Conservation (phyloP, 2,329 filamentous ascomycete species). For the Talaromyces sp. region DNA sequence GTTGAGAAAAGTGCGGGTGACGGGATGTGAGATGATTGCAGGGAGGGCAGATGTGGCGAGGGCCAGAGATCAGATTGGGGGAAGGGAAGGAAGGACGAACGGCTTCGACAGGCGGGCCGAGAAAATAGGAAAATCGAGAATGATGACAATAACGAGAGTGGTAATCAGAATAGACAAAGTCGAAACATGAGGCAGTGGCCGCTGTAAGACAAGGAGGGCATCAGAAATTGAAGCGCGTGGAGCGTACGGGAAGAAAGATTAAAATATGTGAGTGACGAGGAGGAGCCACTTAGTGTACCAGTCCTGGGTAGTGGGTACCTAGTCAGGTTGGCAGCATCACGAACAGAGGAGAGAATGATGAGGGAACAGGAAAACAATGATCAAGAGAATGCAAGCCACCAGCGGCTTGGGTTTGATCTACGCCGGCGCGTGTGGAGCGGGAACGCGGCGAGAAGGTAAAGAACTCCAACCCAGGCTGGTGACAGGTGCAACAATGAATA, state of each 20-base stretch:
- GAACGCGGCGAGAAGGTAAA: constrained; percentile 17
- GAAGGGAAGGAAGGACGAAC: constrained; percentile 21
- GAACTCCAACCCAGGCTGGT: neutral
- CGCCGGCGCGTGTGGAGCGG: constrained; percentile 21
- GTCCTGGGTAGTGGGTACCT: neutral
- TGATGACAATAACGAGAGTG: neutral
- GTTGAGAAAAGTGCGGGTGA: constrained; percentile 3
- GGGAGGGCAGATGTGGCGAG: constrained; percentile 16
- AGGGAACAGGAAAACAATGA: neutral
- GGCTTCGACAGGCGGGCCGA: neutral
- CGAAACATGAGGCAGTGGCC: constrained; percentile 15
- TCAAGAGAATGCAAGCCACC: constrained; percentile 12
- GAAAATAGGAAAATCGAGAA: neutral
- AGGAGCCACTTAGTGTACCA: constrained; percentile 12
- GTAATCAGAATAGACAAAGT: constrained; percentile 3
- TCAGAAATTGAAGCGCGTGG: constrained; percentile 7
- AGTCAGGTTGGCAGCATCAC: constrained; percentile 1
- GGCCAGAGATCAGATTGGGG: constrained; percentile 20
- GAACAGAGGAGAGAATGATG: neutral
- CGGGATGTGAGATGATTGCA: neutral
- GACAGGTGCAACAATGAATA: neutral
- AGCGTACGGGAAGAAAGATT: constrained; percentile 17
- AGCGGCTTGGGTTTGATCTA: constrained; percentile 21
- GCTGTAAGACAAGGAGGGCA: constrained; percentile 8
- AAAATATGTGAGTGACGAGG: constrained; percentile 9